Base-by-base conservation (phyloP, 495 filamentous ascomycete genomes). In the Umbilicaria muhlenbergii region DNA sequence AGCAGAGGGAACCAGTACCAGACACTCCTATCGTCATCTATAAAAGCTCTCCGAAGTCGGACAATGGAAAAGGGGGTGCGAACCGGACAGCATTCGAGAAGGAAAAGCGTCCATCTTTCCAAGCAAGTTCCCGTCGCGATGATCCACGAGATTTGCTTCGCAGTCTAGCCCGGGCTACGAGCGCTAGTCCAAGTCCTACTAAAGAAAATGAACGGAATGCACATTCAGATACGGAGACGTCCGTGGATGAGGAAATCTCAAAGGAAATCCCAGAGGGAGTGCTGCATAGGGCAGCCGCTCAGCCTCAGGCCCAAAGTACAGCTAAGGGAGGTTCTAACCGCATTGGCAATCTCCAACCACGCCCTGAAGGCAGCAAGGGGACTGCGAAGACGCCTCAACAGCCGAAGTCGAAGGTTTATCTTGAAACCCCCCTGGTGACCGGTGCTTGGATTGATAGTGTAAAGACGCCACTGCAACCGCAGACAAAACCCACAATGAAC, bases 61-160 rank as follows among this genome's bases (percentile, higher is more conserved):
- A 42, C 11, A 36, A 44, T 35, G 39, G 42, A 10, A 28, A 43
- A 38, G 42, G 33, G 14, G 38, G 39, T 13, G 36, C 8, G 28
- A 38, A 38, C 24, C 16, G 8, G 24, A 7, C 24, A 28, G 8
- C 5, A 28, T 28, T 6, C 24, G 33, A 57, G 43, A 63, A 18
- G 13, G 36, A 17, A 32, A 19, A 36, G 24, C 50, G 16, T 56
- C 61, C 48, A 24, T 61, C 33, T 60, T 39, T 59, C 28, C 39
- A 58, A 53, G 55, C 58, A 39, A 61, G 46, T 21, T 55, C 66
- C 10, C 47, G 53, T 14, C 64, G 63, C 43, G 66, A 73, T 39
- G 81, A 83, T 50, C 82, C 82, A 0, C 71, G 72, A 31, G 75
- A 80, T 42, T 57, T 86, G 31, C 65, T 86, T 45, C 72, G 71